Conservation (phyloP, 176 grass and related monocot species). For the Rhynchospora tenuis region DNA sequence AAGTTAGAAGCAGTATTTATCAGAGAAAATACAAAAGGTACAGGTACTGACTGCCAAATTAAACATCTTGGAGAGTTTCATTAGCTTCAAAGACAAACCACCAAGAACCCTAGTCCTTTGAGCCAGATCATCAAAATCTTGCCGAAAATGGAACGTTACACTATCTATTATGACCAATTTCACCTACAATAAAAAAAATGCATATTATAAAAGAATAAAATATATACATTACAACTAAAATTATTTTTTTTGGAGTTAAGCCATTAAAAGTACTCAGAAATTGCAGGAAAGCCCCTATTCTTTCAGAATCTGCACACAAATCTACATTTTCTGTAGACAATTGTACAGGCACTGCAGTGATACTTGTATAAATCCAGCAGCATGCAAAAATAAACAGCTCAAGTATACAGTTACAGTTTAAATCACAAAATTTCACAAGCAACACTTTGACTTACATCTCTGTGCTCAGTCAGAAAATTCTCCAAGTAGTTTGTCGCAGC, state of each 20-base stretch:
- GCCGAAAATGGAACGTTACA: slow-evolving; percentile 93
- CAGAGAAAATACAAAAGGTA: neutral
- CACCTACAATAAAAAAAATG: slow-evolving; percentile 41
- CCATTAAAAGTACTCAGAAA: neutral
- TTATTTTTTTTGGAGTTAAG: neutral
- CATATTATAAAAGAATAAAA: neutral
- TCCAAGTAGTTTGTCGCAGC: slow-evolving; percentile 86
- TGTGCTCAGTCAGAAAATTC: slow-evolving; percentile 70
- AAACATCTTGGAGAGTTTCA: slow-evolving; percentile 64
- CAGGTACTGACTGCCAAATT: slow-evolving; percentile 58
- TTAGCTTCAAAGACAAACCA: slow-evolving; percentile 83
- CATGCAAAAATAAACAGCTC: neutral
- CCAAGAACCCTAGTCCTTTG: slow-evolving; percentile 73
- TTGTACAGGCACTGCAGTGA: neutral
- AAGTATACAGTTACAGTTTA: slow-evolving; percentile 16
- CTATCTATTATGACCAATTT: slow-evolving; percentile 80
- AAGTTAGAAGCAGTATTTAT: neutral
- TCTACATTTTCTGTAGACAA: slow-evolving; percentile 4
- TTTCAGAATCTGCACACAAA: neutral
- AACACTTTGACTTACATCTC: slow-evolving; percentile 51
- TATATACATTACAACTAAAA: neutral
- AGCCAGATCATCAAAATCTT: slow-evolving; percentile 94
- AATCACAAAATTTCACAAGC: slow-evolving; percentile 25
- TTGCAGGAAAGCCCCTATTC: neutral
- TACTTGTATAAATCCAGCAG: neutral